phyloP scores from a whole-genome alignment of 805 yeast genomes.

The Candida sphagnicola region DNA sequence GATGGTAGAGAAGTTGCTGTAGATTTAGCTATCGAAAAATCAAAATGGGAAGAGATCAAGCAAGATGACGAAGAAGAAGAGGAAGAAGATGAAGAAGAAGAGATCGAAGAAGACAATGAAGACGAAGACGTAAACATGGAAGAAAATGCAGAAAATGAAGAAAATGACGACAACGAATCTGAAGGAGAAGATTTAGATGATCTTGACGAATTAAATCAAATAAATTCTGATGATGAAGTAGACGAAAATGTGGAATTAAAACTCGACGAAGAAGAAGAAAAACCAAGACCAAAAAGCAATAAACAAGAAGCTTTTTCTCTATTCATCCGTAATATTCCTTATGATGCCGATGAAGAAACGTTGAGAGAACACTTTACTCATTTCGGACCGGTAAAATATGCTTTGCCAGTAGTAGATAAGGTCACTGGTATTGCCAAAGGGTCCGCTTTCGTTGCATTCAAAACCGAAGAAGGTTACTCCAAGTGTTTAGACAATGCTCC shows the following conservation, averaged over 20 bases:
- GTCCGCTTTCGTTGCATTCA: slow-evolving; percentile 91
- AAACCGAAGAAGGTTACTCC: slow-evolving; percentile 53
- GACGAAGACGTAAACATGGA: slow-evolving; percentile 36
- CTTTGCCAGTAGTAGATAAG: slow-evolving; percentile 87
- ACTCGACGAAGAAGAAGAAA: slow-evolving; percentile 20
- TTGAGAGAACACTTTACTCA: slow-evolving; percentile 72
- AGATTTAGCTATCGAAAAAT: slow-evolving; percentile 87
- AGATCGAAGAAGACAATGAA: slow-evolving; percentile 34
- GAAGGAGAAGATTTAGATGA: slow-evolving; percentile 29
- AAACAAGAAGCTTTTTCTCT: slow-evolving; percentile 68
- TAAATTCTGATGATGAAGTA: slow-evolving; percentile 29
- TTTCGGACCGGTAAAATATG: slow-evolving; percentile 88
- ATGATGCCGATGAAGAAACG: slow-evolving; percentile 82
- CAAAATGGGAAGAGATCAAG: slow-evolving; percentile 67
- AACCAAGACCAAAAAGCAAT: slow-evolving; percentile 42
- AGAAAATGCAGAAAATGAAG: slow-evolving; percentile 27
- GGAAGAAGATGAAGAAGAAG: slow-evolving; percentile 38
- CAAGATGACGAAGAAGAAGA: slow-evolving; percentile 30
- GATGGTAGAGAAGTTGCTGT: slow-evolving; percentile 92
- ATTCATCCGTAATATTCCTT: slow-evolving; percentile 91
- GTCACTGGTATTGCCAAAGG: slow-evolving; percentile 87
- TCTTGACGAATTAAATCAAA: slow-evolving; percentile 26
- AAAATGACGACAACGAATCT: slow-evolving; percentile 31
- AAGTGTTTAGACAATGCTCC: slow-evolving; percentile 81
- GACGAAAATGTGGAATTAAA: slow-evolving; percentile 26